Evolutionary conservation across 306 rosid species (phyloP), one percentile per base, ranked within the genome.

Genomic region (Biancaea sappan): DNA sequence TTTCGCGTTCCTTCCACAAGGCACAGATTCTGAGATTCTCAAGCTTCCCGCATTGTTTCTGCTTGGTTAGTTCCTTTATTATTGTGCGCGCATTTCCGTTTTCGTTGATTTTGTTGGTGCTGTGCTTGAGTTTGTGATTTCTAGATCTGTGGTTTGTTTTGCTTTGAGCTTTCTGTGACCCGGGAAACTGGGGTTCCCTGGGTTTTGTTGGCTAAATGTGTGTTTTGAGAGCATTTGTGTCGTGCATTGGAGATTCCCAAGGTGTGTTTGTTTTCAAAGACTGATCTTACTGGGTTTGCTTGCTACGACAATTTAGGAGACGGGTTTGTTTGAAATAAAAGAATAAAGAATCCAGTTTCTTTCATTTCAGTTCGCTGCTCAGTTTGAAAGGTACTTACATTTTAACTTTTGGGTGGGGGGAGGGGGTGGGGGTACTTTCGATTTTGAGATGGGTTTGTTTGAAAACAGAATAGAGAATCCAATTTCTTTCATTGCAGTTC

Each of bases 91-190:
- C 40, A 58, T 29, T 58, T 57, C 37, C 31, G 22, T 34, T 32
- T 60, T 32, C 15, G 7, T 60, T n/a, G 0, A 8, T 37, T 61
- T 13, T 10, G 9, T 35, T 18, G 0, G 22, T 16, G 22, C 53
- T 44, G 15, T 26, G 3, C 3, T 85, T 80, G 71, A 1, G 7
- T 9, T 9, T 34, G 7, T 4, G 0, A 11, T 63, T 75, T 48
- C 26, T 61, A 81, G 95, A 89, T 91, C 87, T 85, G 77, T 70
- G 50, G 43, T 24, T 50, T 22, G 14, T 37, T 7, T 60, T 50
- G 44, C 14, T 7, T 31, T 57, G 66, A 31, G 66, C 24, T 59
- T 16, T 32, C 15, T 16, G 28, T 32, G 6, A 8, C 1, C 29
- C 28, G 14, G 29, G 3, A 52, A 22, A 10, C 6, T 57, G 35